Evolutionary conservation across 176 grass and related monocot species (phyloP), one percentile per base, ranked within the genome.

Genomic region (Triticum timopheevii): DNA sequence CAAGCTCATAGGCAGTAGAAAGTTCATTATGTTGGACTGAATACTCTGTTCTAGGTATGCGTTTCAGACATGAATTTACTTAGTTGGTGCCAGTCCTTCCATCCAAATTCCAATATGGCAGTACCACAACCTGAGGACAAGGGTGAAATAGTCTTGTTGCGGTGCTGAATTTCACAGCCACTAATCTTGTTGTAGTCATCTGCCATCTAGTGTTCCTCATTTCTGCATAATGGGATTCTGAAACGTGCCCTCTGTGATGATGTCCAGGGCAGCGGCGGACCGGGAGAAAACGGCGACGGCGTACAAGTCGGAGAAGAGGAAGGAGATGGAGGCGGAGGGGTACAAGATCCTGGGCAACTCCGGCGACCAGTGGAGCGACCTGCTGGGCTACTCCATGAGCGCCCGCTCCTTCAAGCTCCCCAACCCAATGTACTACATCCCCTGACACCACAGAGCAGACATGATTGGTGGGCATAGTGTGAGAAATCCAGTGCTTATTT

Each of bases 341-440:
- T 97, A 89, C 50, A 88, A 84, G 87, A 97, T 97, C 62, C 80
- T 90, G 13, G 94, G 94, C 30, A 97, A 97, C 79, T 97, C 94
- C 0, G 94, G 94, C 23, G 94, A 97, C 76, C 94, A 97, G 27
- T 97, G 94, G 94, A 97, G 94, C 23, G 94, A 97, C 61, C 83
- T 94, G 68, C 40, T 94, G 77, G 94, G 94, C 44, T 94, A 36
- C 58, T 87, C 92, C 10, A 64, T 88, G 82, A 92, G 92, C 8
- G 80, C 16, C 85, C 92, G 94, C 3, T 97, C 94, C 44, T 97
- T 97, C 82, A 94, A 97, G 85, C 83, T 97, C 40, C 95, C 95
- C 39, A 97, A 94, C 24, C 95, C 95, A 10, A 94, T 97, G 95
- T 97, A 97, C 23, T 91, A 89, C 65, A 91, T 97, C 54, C 86